Evolutionary conservation across 257 asterid genomes (phyloP), one percentile per base, ranked within the genome.

Genomic region (Verbascum thapsus): DNA sequence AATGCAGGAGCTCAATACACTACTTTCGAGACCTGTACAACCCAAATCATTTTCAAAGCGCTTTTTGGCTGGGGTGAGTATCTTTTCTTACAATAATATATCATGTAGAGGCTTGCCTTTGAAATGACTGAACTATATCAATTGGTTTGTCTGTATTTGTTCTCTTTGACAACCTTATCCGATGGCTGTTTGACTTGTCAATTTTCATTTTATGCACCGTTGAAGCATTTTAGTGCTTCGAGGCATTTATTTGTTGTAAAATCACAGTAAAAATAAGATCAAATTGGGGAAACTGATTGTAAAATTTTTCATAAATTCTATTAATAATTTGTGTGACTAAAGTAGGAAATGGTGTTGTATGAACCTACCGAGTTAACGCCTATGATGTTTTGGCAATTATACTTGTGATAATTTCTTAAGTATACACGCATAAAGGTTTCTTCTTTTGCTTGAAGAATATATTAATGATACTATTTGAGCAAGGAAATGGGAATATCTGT

Each of bases 41-140:
- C 97, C 96, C 48, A 87, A 75, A 78, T 72, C 94, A 69, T 85
- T 89, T 72, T 82, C 97, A 35, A 90, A 73, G 73, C 94, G 95
- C 69, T 90, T 69, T 71, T 67, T 90, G 72, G 94, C 99, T 43
- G 97, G 99, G 85, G 96, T 90, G 71, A 85, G 87, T 73, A 35
- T 22, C 32, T 61, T 10, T 64, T 43, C 42, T 41, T 70, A 40
- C 43, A 49, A 17, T 8, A 30, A 9, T 34, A 41, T 55, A 32
- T 16, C 1, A 15, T 19, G 45, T 6, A 13, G 9, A 16, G 12
- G 34, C 15, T 17, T 9, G 32, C 30, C 17, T 16, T 39, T 30
- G 44, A 4, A 37, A 48, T 49, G 15, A 49, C 34, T 26, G 40
- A 4, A 52, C 3, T 23, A 18, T 41, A 10, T 45, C 6, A 52